A percentile compares a stretch with the other conserved stretches of the same genome.
Evolutionary conservation across 306 rosid species (phyloP).

Genomic region (Castanea mollissima): DNA sequence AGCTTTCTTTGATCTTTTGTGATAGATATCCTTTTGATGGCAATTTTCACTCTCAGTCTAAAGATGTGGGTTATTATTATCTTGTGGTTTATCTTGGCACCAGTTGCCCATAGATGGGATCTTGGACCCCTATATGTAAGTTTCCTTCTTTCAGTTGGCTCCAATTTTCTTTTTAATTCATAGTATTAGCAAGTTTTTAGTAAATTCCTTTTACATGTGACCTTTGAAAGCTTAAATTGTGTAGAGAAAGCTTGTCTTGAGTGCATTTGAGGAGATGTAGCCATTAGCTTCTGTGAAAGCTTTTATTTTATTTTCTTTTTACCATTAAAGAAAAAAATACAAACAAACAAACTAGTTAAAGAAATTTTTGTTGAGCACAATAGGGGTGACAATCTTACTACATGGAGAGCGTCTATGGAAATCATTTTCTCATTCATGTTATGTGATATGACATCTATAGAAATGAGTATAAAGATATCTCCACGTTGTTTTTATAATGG

Average conservation of each 20-base stretch:
- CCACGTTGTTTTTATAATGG: background rate
- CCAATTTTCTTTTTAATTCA: background rate
- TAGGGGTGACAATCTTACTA: background rate
- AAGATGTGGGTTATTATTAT: conserved; percentile 71
- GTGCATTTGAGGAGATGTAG: background rate
- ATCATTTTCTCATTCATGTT: background rate
- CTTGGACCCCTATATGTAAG: conserved; percentile 93
- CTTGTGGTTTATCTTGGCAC: conserved; percentile 89
- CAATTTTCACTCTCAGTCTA: conserved; percentile 75
- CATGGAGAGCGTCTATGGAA: background rate
- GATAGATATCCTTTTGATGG: conserved; percentile 88
- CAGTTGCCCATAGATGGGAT: conserved; percentile 80
- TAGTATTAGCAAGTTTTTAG: background rate
- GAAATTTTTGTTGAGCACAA: background rate
- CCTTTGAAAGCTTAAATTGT: background rate
- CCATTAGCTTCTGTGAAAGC: background rate
- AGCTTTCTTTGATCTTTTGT: conserved; percentile 25
- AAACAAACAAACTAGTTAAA: too few relatives aligned
- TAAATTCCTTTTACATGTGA: background rate
- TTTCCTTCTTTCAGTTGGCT: conserved; percentile 6
- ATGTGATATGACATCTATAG: background rate
- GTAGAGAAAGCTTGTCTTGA: background rate
- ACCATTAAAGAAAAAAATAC: too few relatives aligned
- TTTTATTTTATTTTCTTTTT: background rate
- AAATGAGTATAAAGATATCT: background rate